phyloP scores from a whole-genome alignment of 139 green algal species.

The Micromonas commoda region DNA sequence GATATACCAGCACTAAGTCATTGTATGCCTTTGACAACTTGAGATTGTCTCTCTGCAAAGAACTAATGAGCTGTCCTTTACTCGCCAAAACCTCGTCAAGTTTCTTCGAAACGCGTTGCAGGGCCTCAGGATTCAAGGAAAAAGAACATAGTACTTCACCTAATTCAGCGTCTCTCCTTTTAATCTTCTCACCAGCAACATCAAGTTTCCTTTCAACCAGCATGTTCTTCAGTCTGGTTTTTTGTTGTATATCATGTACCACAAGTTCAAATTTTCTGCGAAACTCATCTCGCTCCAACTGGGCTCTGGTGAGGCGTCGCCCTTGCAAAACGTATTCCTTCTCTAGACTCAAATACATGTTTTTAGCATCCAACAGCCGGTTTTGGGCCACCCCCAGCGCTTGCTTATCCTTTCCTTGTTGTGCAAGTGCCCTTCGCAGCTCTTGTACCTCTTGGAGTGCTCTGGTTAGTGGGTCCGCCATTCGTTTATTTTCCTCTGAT shows the following conservation, averaged over 20 bases:
- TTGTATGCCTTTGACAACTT: constrained; percentile 86
- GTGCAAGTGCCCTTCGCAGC: constrained; percentile 56
- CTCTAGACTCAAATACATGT: constrained; percentile 72
- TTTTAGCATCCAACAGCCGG: constrained; percentile 64
- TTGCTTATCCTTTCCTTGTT: constrained; percentile 75
- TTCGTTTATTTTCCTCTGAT: constrained; percentile 74
- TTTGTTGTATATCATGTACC: constrained; percentile 74
- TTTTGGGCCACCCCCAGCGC: constrained; percentile 62
- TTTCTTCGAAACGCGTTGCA: constrained; percentile 54
- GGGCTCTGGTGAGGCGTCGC: constrained; percentile 51
- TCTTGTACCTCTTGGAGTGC: constrained; percentile 73
- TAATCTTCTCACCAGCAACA: constrained; percentile 39
- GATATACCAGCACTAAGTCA: constrained; percentile 78
- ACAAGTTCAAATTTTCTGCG: constrained; percentile 64
- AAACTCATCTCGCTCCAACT: constrained; percentile 58
- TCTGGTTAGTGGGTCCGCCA: constrained; percentile 70
- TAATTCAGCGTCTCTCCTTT: constrained; percentile 62
- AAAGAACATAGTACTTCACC: constrained; percentile 68
- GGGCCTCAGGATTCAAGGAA: constrained; percentile 65
- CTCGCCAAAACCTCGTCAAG: constrained; percentile 68
- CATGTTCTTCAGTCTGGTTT: constrained; percentile 40
- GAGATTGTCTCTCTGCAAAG: constrained; percentile 68
- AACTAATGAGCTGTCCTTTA: constrained; percentile 70
- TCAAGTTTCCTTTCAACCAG: constrained; percentile 63
- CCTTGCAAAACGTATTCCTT: constrained; percentile 73